Evolutionary conservation across 441 rosid genomes (phyloP).

Genomic region (Iberis amara): DNA sequence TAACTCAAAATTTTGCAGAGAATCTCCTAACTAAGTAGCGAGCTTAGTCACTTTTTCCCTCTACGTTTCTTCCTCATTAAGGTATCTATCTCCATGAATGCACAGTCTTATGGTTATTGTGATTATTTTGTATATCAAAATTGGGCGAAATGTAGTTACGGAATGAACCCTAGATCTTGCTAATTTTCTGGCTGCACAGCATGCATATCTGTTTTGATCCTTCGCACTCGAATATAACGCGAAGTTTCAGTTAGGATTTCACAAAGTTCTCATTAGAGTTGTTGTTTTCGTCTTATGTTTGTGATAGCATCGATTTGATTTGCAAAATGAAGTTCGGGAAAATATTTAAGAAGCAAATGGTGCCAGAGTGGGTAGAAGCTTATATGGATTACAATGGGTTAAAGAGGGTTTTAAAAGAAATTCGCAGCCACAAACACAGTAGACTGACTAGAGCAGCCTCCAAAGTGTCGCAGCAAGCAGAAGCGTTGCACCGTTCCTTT

Average conservation of each 20-base stretch:
- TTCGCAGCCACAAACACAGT: slow-evolving; percentile 30
- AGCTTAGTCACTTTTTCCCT: not conserved
- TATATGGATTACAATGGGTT: slow-evolving; percentile 55
- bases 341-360: slow-evolving; percentile 55
- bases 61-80: slow-evolving; percentile 23
- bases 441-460: slow-evolving; percentile 31
- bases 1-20: slow-evolving; percentile 9
- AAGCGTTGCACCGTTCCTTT: slow-evolving; percentile 36
- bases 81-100: slow-evolving; percentile 21
- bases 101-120: not conserved
- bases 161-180: not conserved
- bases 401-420: slow-evolving; percentile 37
- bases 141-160: too few relatives aligned
- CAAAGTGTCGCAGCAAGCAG: slow-evolving; percentile 30
- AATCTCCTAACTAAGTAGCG: not conserved
- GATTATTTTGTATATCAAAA: too few relatives aligned
- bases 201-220: slow-evolving; percentile 13
- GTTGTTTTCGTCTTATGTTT: not conserved
- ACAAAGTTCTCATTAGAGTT: not conserved
- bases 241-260: too few relatives aligned
- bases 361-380: slow-evolving; percentile 69
- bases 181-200: not conserved
- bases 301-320: slow-evolving; percentile 11
- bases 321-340: slow-evolving; percentile 56
- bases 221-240: too few relatives aligned